A percentile compares a stretch with the other conserved stretches of the same genome.
These are phyloP conservation scores for Colletotrichum sublineola DNA, from an alignment of 2,329 filamentous ascomycete genomes.

Conservation along the genomic window DNA sequence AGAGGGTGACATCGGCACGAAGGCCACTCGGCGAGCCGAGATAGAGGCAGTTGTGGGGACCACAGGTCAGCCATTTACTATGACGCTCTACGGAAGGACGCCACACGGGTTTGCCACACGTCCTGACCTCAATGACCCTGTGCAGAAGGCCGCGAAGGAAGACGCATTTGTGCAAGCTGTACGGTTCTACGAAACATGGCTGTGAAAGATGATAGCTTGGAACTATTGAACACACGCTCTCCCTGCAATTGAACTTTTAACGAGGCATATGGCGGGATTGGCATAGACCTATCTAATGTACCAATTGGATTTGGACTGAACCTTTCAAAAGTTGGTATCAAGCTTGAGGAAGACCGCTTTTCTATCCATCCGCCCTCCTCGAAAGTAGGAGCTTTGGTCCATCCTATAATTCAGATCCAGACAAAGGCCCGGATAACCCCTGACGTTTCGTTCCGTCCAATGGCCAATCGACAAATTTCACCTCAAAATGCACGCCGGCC, in stretches of 20 bases:
- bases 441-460: neutral
- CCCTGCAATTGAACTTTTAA: too few relatives aligned
- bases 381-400: neutral
- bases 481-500: neutral
- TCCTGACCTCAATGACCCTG: conserved; percentile 65
- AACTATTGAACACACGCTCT: neutral
- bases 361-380: neutral
- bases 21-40: conserved; percentile 61
- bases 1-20: conserved; percentile 73
- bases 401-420: neutral
- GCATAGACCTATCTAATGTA: neutral
- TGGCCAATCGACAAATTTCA: too few relatives aligned
- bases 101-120: conserved; percentile 81
- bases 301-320: neutral
- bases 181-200: conserved; percentile 76
- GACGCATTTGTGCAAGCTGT: conserved; percentile 82
- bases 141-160: conserved; percentile 79
- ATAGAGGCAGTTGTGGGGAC: conserved; percentile 23
- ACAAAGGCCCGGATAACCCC: neutral
- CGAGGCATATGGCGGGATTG: neutral
- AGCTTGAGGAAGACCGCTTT: neutral
- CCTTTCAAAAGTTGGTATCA: neutral
- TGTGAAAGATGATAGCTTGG: neutral
- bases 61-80: conserved; percentile 26
- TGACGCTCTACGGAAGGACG: conserved; percentile 72